Evolutionary conservation across 1,284 basidiomycete genomes (phyloP), one percentile per base, ranked within the genome.

Genomic region (Pyrrhoderma lamaoense): DNA sequence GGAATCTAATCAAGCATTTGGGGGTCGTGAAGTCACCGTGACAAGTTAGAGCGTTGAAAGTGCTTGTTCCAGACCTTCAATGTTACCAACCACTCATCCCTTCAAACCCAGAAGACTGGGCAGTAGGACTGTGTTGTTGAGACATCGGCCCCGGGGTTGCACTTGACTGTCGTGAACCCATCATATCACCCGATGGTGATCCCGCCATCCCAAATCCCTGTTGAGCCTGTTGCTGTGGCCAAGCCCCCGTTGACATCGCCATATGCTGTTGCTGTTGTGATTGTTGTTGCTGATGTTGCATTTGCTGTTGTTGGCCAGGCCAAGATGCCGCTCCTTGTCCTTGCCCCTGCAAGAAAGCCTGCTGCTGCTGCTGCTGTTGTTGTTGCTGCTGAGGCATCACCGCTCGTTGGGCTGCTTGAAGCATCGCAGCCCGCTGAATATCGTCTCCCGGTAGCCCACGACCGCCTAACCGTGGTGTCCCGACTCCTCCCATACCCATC

Each of bases 381-480:
- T 48, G 59, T 56, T 51, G 56, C 50, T 56, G 64, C 59, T 61
- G 57, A 18, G 8, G 38, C 38, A 40, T 40, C 5, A 8, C 16
- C 16, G 38, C 38, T 47, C 48, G 50, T 42, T 51, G 51, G 27
- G 11, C 11, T 43, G 55, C 58, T n/a, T 53, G 53, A 59, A 71
- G 61, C 62, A 74, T 65, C 47, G 66, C 64, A 47, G 64, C 61
- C 16, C 65, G 62, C 49, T 62, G 66, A 38, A 65, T 64, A 27
- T 61, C 64, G 42, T 65, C 65, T 27, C 62, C 77, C 72, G 57
- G 76, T 76, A 42, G 81, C 79, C 35, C 79, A 75, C 49, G 71
- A 68, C 34, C 67, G 57, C 36, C 47, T 21, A 65, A 64, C 36
- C 75, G 71, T 35, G 79, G 75, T 42, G 77, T 77, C 67, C 42